Conservation (phyloP, 768 basidiomycete species). For the Hortiboletus campestris region DNA sequence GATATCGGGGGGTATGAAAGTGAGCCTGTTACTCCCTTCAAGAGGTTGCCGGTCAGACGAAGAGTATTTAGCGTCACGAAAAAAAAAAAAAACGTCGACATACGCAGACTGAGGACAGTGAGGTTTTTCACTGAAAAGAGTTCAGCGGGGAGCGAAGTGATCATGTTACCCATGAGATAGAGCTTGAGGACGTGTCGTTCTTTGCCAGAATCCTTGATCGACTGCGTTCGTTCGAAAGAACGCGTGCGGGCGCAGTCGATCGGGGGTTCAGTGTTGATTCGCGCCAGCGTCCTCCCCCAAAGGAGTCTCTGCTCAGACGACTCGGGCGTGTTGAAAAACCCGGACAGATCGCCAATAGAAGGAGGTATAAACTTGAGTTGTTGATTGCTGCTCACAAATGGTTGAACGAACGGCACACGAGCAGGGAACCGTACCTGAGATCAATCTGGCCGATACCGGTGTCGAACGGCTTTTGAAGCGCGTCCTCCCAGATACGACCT, state of each 20-base stretch:
- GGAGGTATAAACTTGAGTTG: conserved; percentile 50
- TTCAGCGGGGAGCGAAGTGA: conserved; percentile 52
- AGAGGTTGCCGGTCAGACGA: not conserved
- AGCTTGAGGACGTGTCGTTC: conserved; percentile 54
- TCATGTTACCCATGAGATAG: conserved; percentile 53
- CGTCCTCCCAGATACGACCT: conserved; percentile 47
- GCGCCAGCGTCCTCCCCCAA: conserved; percentile 29
- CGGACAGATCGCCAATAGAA: conserved; percentile 43
- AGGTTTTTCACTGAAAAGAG: conserved; percentile 57
- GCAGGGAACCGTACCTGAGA: conserved; percentile 46
- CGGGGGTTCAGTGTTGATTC: conserved; percentile 36
- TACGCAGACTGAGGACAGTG: conserved; percentile 64
- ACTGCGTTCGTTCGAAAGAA: conserved; percentile 28
- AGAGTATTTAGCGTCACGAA: not conserved
- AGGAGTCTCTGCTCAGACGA: conserved; percentile 30
- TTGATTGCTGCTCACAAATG: conserved; percentile 29
- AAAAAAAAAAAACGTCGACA: conserved; percentile 25
- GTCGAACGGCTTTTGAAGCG: conserved; percentile 44
- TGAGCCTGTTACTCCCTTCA: conserved; percentile 57
- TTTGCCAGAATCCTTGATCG: conserved; percentile 33
- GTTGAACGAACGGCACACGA: conserved; percentile 11
- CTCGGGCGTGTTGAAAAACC: conserved; percentile 44
- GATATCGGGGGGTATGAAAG: conserved; percentile 62
- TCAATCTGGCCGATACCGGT: conserved; percentile 49
- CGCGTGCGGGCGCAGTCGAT: conserved; percentile 20